Conservation (phyloP, 1,139 yeast genomes). For the Candida sojae region DNA sequence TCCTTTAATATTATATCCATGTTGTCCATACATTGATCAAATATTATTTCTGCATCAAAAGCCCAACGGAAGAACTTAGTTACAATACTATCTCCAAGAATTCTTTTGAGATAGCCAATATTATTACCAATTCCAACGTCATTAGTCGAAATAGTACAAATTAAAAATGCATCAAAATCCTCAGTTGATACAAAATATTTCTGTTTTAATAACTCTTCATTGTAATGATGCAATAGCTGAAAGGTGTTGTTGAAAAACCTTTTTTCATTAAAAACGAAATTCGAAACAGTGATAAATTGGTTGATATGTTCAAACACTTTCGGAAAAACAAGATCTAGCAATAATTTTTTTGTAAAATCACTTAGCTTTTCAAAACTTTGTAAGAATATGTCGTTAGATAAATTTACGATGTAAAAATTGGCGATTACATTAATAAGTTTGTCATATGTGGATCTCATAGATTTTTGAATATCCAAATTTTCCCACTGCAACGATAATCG, state of each 20-base stretch:
- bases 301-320: conserved; percentile 37
- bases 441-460: conserved; percentile 24
- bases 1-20: conserved; percentile 28
- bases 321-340: conserved; percentile 40
- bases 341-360: conserved; percentile 30
- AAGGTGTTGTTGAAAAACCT: conserved; percentile 31
- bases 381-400: conserved; percentile 23
- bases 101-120: conserved; percentile 21
- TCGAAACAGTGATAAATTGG: conserved; percentile 34
- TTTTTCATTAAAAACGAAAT: conserved; percentile 38
- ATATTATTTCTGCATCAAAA: conserved; percentile 8
- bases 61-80: conserved; percentile 26
- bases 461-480: conserved; percentile 17
- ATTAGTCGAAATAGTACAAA: conserved; percentile 33
- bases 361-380: conserved; percentile 21
- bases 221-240: conserved; percentile 25
- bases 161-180: conserved; percentile 28
- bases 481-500: conserved; percentile 29
- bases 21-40: conserved; percentile 10
- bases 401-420: conserved; percentile 33
- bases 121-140: conserved; percentile 25
- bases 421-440: conserved; percentile 28
- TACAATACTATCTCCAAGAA: conserved; percentile 32
- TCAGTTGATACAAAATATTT: conserved; percentile 25
- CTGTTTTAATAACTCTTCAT: conserved; percentile 24